phyloP scores from a whole-genome alignment of 2,329 filamentous ascomycete genomes.

The Hymenoscyphus scutula region DNA sequence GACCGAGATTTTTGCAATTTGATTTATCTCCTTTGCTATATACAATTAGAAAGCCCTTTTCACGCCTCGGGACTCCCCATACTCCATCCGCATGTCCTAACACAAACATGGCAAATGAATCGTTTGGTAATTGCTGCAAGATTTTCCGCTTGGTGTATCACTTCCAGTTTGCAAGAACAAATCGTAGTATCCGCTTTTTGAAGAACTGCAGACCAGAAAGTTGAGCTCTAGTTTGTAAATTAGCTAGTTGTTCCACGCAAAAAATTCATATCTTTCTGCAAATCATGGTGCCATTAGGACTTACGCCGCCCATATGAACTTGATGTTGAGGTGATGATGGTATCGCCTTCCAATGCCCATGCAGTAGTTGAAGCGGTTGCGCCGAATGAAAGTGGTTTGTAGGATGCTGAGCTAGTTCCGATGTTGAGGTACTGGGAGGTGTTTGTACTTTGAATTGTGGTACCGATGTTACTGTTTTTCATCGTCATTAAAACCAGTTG shows the following conservation, averaged over 20 bases:
- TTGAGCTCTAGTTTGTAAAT: slow-evolving; percentile 43
- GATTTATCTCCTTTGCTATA: too few relatives aligned
- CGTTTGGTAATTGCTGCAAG: slow-evolving; percentile 54
- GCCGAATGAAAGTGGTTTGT: slow-evolving; percentile 50
- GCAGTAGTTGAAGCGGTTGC: slow-evolving; percentile 43
- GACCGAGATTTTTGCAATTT: too few relatives aligned
- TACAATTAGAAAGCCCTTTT: too few relatives aligned
- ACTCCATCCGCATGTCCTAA: too few relatives aligned
- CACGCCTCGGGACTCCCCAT: too few relatives aligned
- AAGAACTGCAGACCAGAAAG: slow-evolving; percentile 48
- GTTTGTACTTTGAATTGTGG: slow-evolving; percentile 49
- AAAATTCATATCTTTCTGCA: neutral
- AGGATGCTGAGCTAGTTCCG: slow-evolving; percentile 44
- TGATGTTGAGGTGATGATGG: slow-evolving; percentile 46
- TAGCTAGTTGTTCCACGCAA: too few relatives aligned
- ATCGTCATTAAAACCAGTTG: neutral
- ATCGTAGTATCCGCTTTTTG: slow-evolving; percentile 44
- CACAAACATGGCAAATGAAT: slow-evolving; percentile 45
- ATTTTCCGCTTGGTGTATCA: slow-evolving; percentile 47
- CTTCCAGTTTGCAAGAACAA: slow-evolving; percentile 53
- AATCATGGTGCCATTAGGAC: slow-evolving; percentile 7
- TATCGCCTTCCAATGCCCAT: slow-evolving; percentile 50
- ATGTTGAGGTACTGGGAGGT: slow-evolving; percentile 50
- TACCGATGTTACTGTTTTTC: slow-evolving; percentile 40
- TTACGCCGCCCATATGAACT: slow-evolving; percentile 45